Evolutionary conservation across 2,329 filamentous ascomycete genomes (phyloP), one percentile per base, ranked within the genome.

Genomic region (Monosporascus sp.): DNA sequence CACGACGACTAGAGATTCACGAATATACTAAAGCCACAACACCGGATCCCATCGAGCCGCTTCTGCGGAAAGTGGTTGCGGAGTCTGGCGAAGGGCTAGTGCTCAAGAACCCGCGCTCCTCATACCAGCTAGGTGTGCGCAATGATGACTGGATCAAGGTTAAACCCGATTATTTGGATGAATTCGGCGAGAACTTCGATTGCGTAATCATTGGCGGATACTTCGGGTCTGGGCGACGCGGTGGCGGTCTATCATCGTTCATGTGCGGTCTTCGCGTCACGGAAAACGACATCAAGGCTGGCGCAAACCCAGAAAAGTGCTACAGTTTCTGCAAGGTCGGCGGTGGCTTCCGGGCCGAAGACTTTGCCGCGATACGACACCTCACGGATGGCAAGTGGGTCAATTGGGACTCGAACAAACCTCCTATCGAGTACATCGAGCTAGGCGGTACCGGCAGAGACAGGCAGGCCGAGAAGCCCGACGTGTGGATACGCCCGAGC

Each of bases 91-190:
- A 97, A 69, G 94, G 94, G 2, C 77, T 97, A 1, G 91, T 99
- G 0, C 74, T 97, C 50, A 99, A 99, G 74, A 97, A 96, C 58
- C 94, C 94, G 7, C 80, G 87, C 5, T 96, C 92, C 0, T 80
- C 83, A 64, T 99, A 99, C 68, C 81, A 84, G 7, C 78, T 97
- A 9, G 96, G 96, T 65, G 89, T 90, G 60, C 87, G 94, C 48
- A 94, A 95, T 63, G 89, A 96, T 62, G 90, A 96, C 70, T 99
- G 94, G 94, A 87, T 97, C 73, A 99, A 99, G 68, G 92, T 99
- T 8, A 99, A 99, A 65, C 94, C 94, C 1, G 94, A 99, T 59
- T 99, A 99, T 70, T 97, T 97, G 92, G 86, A 86, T 2, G 93
- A 96, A 57, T 96, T 94, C 67, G 94, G 94, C 56, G 93, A 97